phyloP scores from a whole-genome alignment of 306 rosid genomes.

The Dalbergia cultrata region DNA sequence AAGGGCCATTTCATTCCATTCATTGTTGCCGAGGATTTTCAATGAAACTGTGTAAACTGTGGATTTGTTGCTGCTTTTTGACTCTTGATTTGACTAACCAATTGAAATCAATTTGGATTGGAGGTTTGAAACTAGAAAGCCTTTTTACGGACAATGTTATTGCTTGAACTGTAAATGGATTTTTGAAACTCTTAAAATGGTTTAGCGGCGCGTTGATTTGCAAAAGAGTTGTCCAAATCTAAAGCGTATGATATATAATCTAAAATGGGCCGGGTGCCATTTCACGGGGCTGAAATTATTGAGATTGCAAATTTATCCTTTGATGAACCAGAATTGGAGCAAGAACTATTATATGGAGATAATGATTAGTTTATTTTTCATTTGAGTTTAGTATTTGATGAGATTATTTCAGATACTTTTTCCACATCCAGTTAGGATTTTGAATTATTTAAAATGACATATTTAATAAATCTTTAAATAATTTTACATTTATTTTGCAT shows the following conservation, averaged over 20 bases:
- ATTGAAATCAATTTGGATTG: background rate
- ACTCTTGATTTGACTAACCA: conserved; percentile 3
- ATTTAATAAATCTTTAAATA: no score
- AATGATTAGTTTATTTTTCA: no score
- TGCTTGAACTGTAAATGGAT: background rate
- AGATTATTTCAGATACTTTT: no score
- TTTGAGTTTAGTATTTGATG: no score
- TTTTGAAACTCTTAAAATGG: conserved; percentile 7
- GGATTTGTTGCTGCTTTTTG: background rate
- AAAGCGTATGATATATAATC: background rate
- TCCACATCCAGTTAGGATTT: no score
- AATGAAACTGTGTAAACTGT: background rate
- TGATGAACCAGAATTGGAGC: no score
- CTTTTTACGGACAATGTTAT: background rate
- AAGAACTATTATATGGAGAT: no score
- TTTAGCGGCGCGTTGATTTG: background rate
- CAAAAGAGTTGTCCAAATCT: background rate
- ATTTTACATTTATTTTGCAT: no score
- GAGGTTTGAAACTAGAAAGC: background rate
- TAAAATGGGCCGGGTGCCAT: no score
- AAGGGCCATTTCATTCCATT: conserved; percentile 21
- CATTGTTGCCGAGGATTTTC: conserved; percentile 29
- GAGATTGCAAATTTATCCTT: no score
- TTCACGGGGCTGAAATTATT: no score
- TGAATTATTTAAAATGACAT: no score